These are phyloP conservation scores for Arthrobotrys pseudoclavata DNA, from an alignment of 2,329 filamentous ascomycete genomes.

Conservation along the genomic window DNA sequence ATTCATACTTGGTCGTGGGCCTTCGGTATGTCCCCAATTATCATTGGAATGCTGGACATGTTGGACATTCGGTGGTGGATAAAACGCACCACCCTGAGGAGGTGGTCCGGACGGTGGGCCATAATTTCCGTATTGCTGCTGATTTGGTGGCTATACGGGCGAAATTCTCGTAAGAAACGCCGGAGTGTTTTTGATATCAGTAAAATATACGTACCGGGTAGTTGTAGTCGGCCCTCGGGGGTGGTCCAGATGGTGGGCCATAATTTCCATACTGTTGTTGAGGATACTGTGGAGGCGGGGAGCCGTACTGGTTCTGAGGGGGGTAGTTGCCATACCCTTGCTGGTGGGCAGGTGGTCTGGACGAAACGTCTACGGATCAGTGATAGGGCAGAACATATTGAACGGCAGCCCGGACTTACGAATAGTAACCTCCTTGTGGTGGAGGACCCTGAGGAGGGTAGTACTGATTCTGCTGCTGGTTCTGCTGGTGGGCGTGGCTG, in stretches of 20 bases:
- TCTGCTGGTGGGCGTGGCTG: slow-evolving; percentile 36
- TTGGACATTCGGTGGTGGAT: slow-evolving; percentile 46
- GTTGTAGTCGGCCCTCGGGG: slow-evolving; percentile 13
- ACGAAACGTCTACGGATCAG: background rate
- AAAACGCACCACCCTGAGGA: slow-evolving; percentile 38
- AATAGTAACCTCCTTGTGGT: slow-evolving; percentile 53
- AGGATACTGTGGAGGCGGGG: slow-evolving; percentile 45
- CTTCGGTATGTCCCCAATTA: slow-evolving; percentile 53
- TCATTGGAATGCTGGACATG: slow-evolving; percentile 43
- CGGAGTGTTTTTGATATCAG: no score
- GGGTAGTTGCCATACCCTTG: slow-evolving; percentile 26
- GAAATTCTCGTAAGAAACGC: background rate
- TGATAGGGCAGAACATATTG: background rate
- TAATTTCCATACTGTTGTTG: slow-evolving; percentile 50
- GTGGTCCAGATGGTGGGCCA: slow-evolving; percentile 43
- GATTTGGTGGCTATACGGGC: slow-evolving; percentile 21
- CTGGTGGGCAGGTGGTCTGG: slow-evolving; percentile 9
- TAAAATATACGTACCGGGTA: slow-evolving; percentile 46
- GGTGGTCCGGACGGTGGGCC: slow-evolving; percentile 38
- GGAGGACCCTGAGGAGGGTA: slow-evolving; percentile 46
- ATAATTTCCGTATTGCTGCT: slow-evolving; percentile 34
- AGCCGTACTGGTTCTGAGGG: slow-evolving; percentile 45
- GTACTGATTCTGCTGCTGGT: slow-evolving; percentile 50
- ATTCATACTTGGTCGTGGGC: slow-evolving; percentile 40
- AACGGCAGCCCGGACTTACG: slow-evolving; percentile 24